Evolutionary conservation across 306 rosid genomes (phyloP).

Genomic region (Begonia peltatifolia): DNA sequence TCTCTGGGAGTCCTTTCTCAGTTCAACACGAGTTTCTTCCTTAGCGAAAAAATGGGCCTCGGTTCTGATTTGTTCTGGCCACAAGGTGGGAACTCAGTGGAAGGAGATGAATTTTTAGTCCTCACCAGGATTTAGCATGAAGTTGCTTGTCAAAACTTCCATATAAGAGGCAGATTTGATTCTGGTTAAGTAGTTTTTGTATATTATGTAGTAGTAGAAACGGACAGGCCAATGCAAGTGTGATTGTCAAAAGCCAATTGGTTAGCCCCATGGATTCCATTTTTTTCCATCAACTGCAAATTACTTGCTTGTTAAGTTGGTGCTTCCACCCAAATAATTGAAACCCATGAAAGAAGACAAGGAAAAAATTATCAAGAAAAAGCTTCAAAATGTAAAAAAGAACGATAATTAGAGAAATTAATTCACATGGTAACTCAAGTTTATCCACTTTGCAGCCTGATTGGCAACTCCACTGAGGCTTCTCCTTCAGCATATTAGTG

Average conservation of each 20-base stretch:
- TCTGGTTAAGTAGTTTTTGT: conserved; percentile 14
- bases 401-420: too few relatives aligned
- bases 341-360: too few relatives aligned
- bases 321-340: too few relatives aligned
- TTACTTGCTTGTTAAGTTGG: too few relatives aligned
- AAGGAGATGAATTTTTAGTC: conserved; percentile 32
- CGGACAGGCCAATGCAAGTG: conserved; percentile 2
- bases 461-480: not conserved
- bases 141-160: conserved; percentile 4
- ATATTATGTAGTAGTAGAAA: conserved; percentile 35
- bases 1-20: conserved; percentile 76
- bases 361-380: too few relatives aligned
- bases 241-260: too few relatives aligned
- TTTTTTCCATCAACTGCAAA: too few relatives aligned
- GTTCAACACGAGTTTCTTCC: conserved; percentile 45
- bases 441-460: too few relatives aligned
- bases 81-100: conserved; percentile 53
- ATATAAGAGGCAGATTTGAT: conserved; percentile 8
- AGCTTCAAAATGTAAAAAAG: too few relatives aligned
- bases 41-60: conserved; percentile 21
- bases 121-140: conserved; percentile 5
- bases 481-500: not conserved
- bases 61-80: conserved; percentile 66
- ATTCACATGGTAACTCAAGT: too few relatives aligned
- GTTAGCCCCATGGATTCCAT: too few relatives aligned